A percentile compares a stretch with the other conserved stretches of the same genome.
phyloP scores from a whole-genome alignment of 345 rosid genomes.

The Citrus trifoliata region DNA sequence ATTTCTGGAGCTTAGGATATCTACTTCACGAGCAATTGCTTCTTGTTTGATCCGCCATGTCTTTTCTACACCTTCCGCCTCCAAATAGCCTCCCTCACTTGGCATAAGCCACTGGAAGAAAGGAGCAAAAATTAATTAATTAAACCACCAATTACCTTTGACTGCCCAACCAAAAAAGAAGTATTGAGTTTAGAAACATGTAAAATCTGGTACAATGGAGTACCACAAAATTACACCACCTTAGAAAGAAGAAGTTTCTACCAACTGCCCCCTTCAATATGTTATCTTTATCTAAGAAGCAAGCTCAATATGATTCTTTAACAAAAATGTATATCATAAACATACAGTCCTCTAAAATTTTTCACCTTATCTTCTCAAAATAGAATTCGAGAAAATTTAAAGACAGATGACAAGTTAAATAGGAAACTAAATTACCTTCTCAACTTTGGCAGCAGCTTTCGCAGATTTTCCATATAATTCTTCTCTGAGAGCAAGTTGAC shows the following conservation, averaged over 20 bases:
- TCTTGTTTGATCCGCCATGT: conserved; percentile 79
- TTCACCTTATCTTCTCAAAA: not conserved
- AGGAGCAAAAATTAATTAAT: conserved; percentile 8
- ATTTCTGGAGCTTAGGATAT: conserved; percentile 56
- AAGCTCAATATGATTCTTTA: not conserved
- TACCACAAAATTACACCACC: not conserved
- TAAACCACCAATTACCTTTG: not conserved
- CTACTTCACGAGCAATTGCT: conserved; percentile 56
- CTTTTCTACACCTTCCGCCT: conserved; percentile 83
- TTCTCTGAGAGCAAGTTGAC: conserved; percentile 69
- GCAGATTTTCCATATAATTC: conserved; percentile 61
- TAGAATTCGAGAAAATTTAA: not conserved
- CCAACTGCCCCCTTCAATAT: not conserved
- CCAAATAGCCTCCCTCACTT: conserved; percentile 76
- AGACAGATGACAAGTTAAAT: not conserved
- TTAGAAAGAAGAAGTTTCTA: not conserved
- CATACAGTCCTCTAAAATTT: not conserved
- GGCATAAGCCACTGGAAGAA: conserved; percentile 81
- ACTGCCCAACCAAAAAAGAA: not conserved
- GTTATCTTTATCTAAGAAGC: not conserved
- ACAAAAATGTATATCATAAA: not conserved
- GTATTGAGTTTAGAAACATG: not conserved
- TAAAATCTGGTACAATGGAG: not conserved
- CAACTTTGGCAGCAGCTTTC: conserved; percentile 74
- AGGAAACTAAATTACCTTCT: conserved; percentile 50